These are phyloP conservation scores for Omphalotus guepiniiformis DNA, from an alignment of 768 basidiomycete genomes.

Conservation along the genomic window DNA sequence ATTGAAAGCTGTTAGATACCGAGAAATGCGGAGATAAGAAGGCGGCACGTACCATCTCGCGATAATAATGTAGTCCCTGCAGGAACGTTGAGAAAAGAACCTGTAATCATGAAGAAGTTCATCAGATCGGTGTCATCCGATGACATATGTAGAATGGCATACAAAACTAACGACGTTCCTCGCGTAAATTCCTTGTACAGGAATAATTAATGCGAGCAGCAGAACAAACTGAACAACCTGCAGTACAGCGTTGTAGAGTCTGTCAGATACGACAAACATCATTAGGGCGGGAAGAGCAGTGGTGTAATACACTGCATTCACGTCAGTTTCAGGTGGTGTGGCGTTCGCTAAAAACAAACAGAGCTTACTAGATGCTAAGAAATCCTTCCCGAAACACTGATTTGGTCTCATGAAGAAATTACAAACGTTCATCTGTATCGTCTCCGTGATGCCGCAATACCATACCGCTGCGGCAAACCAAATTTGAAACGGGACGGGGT, in stretches of 20 bases:
- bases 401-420: constrained; percentile 9
- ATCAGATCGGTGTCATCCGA: constrained; percentile 22
- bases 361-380: constrained; percentile 16
- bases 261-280: constrained; percentile 20
- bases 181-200: constrained; percentile 19
- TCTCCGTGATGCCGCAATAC: constrained; percentile 15
- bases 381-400: constrained; percentile 17
- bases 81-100: constrained; percentile 19
- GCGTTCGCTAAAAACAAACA: not conserved
- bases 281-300: constrained; percentile 21
- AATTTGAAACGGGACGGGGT: constrained; percentile 1
- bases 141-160: constrained; percentile 28
- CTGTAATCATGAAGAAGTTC: constrained; percentile 2
- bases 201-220: constrained; percentile 16
- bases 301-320: constrained; percentile 18
- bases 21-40: not conserved
- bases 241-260: constrained; percentile 19
- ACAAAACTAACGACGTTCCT: constrained; percentile 20
- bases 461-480: constrained; percentile 6
- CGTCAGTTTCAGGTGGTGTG: not conserved
- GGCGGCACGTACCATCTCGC: constrained; percentile 17
- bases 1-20: not conserved
- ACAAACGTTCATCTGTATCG: constrained; percentile 11
- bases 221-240: constrained; percentile 17
- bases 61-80: constrained; percentile 21